phyloP scores from a whole-genome alignment of 768 basidiomycete species.

The Agrocybe praecox region DNA sequence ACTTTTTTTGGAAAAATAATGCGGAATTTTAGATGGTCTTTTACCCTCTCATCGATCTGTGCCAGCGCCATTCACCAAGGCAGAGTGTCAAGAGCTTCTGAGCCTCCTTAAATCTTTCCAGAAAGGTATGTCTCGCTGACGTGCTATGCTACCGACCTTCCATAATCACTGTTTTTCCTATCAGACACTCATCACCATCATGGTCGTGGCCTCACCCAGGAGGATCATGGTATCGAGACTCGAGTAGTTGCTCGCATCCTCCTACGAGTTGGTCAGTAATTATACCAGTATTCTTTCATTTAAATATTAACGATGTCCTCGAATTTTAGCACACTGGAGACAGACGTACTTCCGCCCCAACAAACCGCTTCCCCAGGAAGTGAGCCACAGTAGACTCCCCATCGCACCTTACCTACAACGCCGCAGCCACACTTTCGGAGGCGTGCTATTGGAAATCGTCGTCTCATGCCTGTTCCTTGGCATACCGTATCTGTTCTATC shows the following conservation, averaged over 20 bases:
- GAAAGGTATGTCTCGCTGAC: constrained; percentile 21
- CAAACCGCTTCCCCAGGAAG: constrained; percentile 64
- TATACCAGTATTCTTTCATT: background rate
- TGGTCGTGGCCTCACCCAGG: constrained; percentile 1
- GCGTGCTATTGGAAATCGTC: constrained; percentile 58
- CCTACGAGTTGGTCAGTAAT: constrained; percentile 61
- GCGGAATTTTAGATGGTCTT: constrained; percentile 55
- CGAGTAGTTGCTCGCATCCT: constrained; percentile 71
- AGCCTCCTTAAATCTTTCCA: constrained; percentile 46
- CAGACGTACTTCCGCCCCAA: constrained; percentile 70
- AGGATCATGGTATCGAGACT: constrained; percentile 47
- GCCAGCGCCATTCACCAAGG: constrained; percentile 71
- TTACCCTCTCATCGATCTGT: constrained; percentile 59
- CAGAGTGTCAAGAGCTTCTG: constrained; percentile 78
- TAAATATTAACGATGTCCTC: background rate
- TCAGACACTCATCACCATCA: constrained; percentile 22
- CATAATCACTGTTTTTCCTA: background rate
- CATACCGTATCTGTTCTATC: constrained; percentile 76
- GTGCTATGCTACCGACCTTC: background rate
- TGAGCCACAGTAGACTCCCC: constrained; percentile 25
- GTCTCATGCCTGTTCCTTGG: constrained; percentile 72
- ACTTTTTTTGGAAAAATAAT: background rate
- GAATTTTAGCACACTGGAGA: constrained; percentile 57
- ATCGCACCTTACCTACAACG: constrained; percentile 15
- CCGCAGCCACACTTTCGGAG: constrained; percentile 41